Evolutionary conservation across 768 basidiomycete genomes (phyloP).

Genomic region (Boletus patriciae): DNA sequence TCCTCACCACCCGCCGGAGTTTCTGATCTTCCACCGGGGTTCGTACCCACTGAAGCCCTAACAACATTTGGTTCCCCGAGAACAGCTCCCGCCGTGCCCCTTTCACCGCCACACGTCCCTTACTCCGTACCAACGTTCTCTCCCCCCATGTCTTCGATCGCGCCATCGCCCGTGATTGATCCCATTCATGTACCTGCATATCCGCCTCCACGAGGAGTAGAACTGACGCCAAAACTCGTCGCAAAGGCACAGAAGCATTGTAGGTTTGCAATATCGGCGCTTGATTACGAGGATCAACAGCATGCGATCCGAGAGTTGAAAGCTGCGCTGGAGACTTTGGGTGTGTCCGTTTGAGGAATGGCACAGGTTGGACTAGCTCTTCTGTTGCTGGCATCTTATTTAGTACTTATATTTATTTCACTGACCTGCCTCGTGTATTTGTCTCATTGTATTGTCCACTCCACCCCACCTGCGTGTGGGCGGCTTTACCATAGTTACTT

Average conservation of each 20-base stretch:
- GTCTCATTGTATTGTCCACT: background rate
- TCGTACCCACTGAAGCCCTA: constrained; percentile 29
- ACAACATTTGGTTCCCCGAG: too few relatives aligned
- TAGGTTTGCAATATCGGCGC: constrained; percentile 85
- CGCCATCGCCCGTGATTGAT: too few relatives aligned
- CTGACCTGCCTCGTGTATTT: background rate
- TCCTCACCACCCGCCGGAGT: constrained; percentile 20
- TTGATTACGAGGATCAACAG: constrained; percentile 92
- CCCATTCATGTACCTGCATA: too few relatives aligned
- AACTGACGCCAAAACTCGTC: too few relatives aligned
- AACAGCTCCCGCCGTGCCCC: too few relatives aligned
- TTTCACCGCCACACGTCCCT: too few relatives aligned
- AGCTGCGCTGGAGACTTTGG: constrained; percentile 68
- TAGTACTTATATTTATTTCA: constrained; percentile 1
- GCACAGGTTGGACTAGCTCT: constrained; percentile 5
- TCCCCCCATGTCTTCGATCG: too few relatives aligned
- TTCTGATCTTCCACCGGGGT: constrained; percentile 28
- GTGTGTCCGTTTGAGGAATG: constrained; percentile 39
- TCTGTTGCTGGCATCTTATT: background rate
- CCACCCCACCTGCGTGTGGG: background rate
- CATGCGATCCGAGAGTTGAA: constrained; percentile 83
- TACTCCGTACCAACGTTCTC: too few relatives aligned
- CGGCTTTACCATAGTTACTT: constrained; percentile 1
- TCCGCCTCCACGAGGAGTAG: too few relatives aligned
- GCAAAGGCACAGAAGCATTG: too few relatives aligned